These are phyloP conservation scores for Saccharomycopsis javanensis DNA, from an alignment of 805 yeast species.

Conservation along the genomic window DNA sequence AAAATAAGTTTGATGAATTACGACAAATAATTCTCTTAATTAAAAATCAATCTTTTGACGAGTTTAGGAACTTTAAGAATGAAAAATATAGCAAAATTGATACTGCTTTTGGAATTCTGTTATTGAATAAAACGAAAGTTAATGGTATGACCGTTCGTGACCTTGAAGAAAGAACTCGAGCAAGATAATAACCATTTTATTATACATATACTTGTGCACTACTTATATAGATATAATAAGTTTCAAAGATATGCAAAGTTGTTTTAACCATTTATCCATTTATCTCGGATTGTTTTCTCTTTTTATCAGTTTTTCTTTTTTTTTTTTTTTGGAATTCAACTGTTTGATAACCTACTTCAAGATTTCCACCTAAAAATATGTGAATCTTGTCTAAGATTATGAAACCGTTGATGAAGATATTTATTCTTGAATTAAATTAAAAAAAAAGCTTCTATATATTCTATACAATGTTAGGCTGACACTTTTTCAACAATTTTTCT, in stretches of 20 bases:
- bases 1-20: conserved; percentile 35
- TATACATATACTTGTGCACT: too few species aligned
- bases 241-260: too few species aligned
- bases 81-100: conserved; percentile 17
- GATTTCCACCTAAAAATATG: too few species aligned
- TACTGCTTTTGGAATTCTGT: conserved; percentile 12
- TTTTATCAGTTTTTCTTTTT: too few species aligned
- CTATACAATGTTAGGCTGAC: not conserved
- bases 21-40: conserved; percentile 72
- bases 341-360: too few species aligned
- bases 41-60: conserved; percentile 32
- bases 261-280: too few species aligned
- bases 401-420: too few species aligned
- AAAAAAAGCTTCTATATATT: not conserved
- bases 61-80: conserved; percentile 13
- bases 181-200: not conserved
- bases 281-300: too few species aligned
- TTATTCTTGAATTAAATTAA: too few species aligned
- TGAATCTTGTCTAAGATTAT: too few species aligned
- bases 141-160: conserved; percentile 15
- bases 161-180: not conserved
- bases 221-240: too few species aligned
- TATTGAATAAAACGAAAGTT: conserved; percentile 13
- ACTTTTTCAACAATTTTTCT: not conserved
- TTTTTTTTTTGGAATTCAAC: too few species aligned